Evolutionary conservation across 192 early-diverging fungal genomes (phyloP).

Genomic region (Dissophora ornata): DNA sequence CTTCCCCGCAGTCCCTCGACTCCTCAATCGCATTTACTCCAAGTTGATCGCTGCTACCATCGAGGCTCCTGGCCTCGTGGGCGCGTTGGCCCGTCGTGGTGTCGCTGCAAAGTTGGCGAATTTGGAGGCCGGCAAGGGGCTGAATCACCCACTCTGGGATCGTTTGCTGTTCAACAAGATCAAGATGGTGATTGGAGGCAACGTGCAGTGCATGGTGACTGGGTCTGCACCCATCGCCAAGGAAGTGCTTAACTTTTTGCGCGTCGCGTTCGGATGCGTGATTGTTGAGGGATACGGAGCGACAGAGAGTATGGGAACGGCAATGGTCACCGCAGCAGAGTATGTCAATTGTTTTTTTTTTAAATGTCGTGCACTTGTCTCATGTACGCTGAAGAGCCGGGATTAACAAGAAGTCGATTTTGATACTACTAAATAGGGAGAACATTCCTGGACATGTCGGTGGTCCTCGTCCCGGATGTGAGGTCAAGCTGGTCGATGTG

Average conservation of each 20-base stretch:
- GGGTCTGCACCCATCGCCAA: conserved; percentile 75
- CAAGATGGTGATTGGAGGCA: conserved; percentile 77
- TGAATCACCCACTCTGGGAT: conserved; percentile 86
- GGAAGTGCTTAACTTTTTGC: conserved; percentile 72
- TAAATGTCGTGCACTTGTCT: neutral
- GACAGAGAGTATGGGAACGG: conserved; percentile 56
- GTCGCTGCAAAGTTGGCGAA: conserved; percentile 69
- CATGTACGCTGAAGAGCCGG: too few relatives aligned
- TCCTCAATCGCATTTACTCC: conserved; percentile 89
- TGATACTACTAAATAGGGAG: too few relatives aligned
- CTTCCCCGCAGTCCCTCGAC: conserved; percentile 86
- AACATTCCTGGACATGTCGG: conserved; percentile 82
- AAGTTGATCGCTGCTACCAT: conserved; percentile 56
- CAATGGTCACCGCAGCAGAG: conserved; percentile 47
- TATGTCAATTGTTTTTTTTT: conserved; percentile 1
- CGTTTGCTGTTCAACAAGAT: conserved; percentile 86
- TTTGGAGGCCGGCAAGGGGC: conserved; percentile 61
- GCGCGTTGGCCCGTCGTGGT: conserved; percentile 62
- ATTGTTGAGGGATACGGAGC: conserved; percentile 68
- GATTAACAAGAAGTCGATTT: too few relatives aligned
- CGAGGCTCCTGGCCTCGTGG: conserved; percentile 64
- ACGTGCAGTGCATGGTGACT: conserved; percentile 65
- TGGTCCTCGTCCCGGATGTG: conserved; percentile 58
- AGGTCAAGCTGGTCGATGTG: conserved; percentile 87
- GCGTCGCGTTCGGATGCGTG: conserved; percentile 70